Evolutionary conservation across 306 rosid genomes (phyloP), one percentile per base, ranked within the genome.

Genomic region (Lablab purpureus): DNA sequence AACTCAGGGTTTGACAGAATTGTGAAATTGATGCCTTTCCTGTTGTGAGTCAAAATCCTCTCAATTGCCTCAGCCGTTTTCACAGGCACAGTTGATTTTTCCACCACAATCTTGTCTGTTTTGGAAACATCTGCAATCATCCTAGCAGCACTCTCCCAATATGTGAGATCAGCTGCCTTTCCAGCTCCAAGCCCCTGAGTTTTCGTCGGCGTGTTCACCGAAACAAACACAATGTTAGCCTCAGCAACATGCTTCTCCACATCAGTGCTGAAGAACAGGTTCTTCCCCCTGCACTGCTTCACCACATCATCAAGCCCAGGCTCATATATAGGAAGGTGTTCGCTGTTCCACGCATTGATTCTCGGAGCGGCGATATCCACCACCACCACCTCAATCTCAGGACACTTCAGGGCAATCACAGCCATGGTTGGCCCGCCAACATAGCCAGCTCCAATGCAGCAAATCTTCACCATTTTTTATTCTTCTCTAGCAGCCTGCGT

Each of bases 341-440:
- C 91, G 36, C 93, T 84, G 87, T 90, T 90, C 93, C 93, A 90
- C 15, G 93, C 93, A 63, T 71, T 77, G 56, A 90, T 90, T 73
- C 93, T 52, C 0, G 88, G 78, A 1, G 70, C 41, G 0, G 91
- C 50, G 11, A 90, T 90, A 49, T 90, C 93, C 12, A 90, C 93
- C 28, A 90, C 93, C 1, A 80, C 87, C 17, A 90, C 93, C 79
- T 86, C 85, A 1, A 87, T 78, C 67, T 85, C 82, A 10, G 93
- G 93, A 76, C 93, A 90, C 81, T 90, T 90, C 27, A 87, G 63
- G 18, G 93, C 91, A 82, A 90, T 94, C 82, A 94, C 97, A 19
- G 98, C 98, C 98, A 94, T 91, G 81, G 98, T 93, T 30, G 98
- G 98, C 23, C 98, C 98, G 60, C 98, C 98, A 0, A 93, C 98